Base-by-base conservation (phyloP, 345 rosid genomes). In the Chamaenerion angustifolium region DNA sequence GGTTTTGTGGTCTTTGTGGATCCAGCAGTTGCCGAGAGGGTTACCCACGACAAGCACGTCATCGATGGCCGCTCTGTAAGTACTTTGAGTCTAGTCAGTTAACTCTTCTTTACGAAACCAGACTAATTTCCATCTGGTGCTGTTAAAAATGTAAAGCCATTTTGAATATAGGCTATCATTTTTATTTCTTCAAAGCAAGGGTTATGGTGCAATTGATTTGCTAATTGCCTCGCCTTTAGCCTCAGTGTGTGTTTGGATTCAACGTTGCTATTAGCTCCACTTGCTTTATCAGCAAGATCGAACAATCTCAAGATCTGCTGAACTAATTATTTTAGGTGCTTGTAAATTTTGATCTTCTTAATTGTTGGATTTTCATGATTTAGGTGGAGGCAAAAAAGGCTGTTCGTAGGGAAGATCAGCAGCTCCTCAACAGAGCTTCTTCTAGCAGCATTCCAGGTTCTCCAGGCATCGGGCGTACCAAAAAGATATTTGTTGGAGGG, bases 341-440 rank as follows among this genome's bases (percentile, higher is more conserved):
- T 1, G 10, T 4, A 31, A 31, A 31, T 31, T 31, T 31, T 31
- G 37, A n/a, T 3, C 27, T 23, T 23, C 3, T 23, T 23, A 23
- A 23, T 23, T 23, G 27, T 31, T 31, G 4, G 6, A 1, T 31
- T 23, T 56, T 53, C 18, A 21, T 56, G 52, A 60, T 74, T 62
- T 77, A 86, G 97, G 97, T 89, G 19, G 97, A 89, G 68, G 97
- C 97, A 43, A 89, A 89, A 79, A 89, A 83, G 71, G 96, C 96
- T 41, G 94, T 87, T 31, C 94, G 87, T 25, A 60, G 96, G 51
- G 96, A 87, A 60, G 96, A 83, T 71, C 94, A 83, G 49, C 80
- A 83, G 58, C 76, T 79, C 62, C 61, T 79, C 37, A 79, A 65
- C 47, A 76, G 90, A 48, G 75, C 49, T 54, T 63, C 68, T 12